Evolutionary conservation across 2,329 filamentous ascomycete species (phyloP), one percentile per base, ranked within the genome.

Genomic region (Aspergillus glaucus): DNA sequence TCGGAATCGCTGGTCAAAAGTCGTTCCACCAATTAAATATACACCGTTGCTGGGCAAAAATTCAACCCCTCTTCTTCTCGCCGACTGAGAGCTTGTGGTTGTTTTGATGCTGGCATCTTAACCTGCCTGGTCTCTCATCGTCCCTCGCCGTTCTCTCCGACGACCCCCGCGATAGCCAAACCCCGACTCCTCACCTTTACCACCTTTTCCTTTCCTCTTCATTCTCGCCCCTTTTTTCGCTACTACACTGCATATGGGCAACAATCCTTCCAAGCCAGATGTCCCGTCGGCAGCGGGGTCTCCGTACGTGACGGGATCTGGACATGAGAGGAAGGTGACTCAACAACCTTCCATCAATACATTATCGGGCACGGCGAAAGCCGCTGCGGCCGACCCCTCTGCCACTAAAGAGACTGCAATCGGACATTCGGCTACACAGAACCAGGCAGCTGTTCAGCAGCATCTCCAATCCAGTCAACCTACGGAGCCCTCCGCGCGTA

Each of bases 261-360:
- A 75, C 62, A 72, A 68, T 62, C 69, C 72, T 60, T 75, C 71
- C 55, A 75, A 75, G 59, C 65, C 67, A 54, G 63, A 66, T 48
- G 57, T 53, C 46, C 59, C 61, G 49, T 50, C 62, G 24, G 49
- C 48, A 50, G 55, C 56, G 51, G 61, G 56, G 47, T 57, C 62
- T 50, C 48, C 62, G 28, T 48, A 53, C 50, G 57, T 57, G 42
- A 47, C 57, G 47, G 57, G 52, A 37, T 56, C 62, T 32, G 30
- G 58, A 22, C 51, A 55, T 50, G 70, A 74, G 40, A 68, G 61
- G 48, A 71, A 64, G 50, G 64, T 73, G 19, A 60, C 65, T 55
- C 65, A 69, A 41, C 64, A 70, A 44, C 61, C 67, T 39, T 74
- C 72, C 12, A 61, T 71, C 45, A 70, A 70, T 55, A 63, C 70